Percentiles rank a stretch among this genome's conserved stretches.
phyloP scores from a whole-genome alignment of 2,329 filamentous ascomycete species.

The Microcyclosporella mali region DNA sequence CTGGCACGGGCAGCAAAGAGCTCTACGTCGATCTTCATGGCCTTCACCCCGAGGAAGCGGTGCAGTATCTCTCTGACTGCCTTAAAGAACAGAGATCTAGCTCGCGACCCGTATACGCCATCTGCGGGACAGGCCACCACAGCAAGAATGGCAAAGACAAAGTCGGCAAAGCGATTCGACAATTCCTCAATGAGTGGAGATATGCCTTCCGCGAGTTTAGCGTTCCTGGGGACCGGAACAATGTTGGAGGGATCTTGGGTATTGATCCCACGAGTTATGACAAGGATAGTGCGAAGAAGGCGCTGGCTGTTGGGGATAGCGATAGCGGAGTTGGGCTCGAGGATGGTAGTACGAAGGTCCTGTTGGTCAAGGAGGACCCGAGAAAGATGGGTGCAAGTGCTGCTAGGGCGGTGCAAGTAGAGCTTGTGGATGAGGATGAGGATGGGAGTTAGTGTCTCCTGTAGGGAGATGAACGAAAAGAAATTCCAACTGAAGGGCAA shows the following conservation, averaged over 20 bases:
- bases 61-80: slow-evolving; percentile 85
- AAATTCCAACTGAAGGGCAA: no score
- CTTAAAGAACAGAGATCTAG: slow-evolving; percentile 74
- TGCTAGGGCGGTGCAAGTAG: slow-evolving; percentile 12
- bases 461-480: no score
- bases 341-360: slow-evolving; percentile 31
- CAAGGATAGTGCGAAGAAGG: slow-evolving; percentile 31
- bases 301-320: slow-evolving; percentile 34
- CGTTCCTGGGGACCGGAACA: slow-evolving; percentile 88
- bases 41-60: slow-evolving; percentile 96
- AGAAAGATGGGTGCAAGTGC: slow-evolving; percentile 20
- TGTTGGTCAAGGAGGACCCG: slow-evolving; percentile 32
- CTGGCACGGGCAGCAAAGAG: slow-evolving; percentile 50
- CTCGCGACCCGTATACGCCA: slow-evolving; percentile 76
- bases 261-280: slow-evolving; percentile 59
- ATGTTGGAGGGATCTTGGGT: slow-evolving; percentile 60
- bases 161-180: slow-evolving; percentile 86
- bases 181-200: slow-evolving; percentile 89
- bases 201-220: slow-evolving; percentile 96
- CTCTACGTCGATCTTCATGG: slow-evolving; percentile 94
- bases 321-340: slow-evolving; percentile 35
- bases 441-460: slow-evolving; percentile 8
- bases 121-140: slow-evolving; percentile 94
- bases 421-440: slow-evolving; percentile 13
- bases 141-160: slow-evolving; percentile 99